Conservation (phyloP, 257 asterid species). For the Solanum etuberosum region DNA sequence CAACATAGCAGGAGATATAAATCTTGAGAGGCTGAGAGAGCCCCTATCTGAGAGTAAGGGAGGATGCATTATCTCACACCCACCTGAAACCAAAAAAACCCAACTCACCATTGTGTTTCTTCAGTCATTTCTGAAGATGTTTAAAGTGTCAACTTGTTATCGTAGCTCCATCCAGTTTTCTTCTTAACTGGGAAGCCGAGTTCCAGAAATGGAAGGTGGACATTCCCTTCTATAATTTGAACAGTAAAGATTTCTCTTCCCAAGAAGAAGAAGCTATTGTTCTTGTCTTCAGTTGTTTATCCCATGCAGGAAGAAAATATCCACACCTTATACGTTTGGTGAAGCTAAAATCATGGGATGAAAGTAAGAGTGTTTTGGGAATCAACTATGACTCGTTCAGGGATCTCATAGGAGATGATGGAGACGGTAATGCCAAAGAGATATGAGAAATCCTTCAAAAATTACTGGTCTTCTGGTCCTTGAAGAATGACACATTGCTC, state of each 20-base stretch:
- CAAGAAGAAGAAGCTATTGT: too few relatives aligned
- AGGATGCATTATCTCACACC: background rate
- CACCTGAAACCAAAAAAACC: background rate
- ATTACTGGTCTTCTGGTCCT: conserved; percentile 35
- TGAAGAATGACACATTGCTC: conserved; percentile 74
- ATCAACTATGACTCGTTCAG: conserved; percentile 43
- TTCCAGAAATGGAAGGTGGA: background rate
- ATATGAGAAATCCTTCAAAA: conserved; percentile 35
- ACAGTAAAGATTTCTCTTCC: background rate
- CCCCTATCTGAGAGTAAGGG: background rate
- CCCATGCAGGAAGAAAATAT: background rate
- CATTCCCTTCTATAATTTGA: background rate
- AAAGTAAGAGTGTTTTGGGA: conserved; percentile 39
- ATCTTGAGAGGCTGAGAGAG: background rate
- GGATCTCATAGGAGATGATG: conserved; percentile 21
- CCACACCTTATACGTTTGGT: background rate
- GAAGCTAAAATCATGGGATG: background rate
- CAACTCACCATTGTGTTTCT: too few relatives aligned
- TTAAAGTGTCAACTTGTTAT: background rate
- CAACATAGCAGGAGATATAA: background rate
- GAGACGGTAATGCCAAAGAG: background rate
- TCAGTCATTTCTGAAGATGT: too few relatives aligned
- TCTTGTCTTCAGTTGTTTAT: background rate
- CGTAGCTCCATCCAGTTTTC: background rate
- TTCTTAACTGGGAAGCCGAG: background rate